phyloP scores from a whole-genome alignment of 176 grass and related monocot species.

The Musa acuminata region DNA sequence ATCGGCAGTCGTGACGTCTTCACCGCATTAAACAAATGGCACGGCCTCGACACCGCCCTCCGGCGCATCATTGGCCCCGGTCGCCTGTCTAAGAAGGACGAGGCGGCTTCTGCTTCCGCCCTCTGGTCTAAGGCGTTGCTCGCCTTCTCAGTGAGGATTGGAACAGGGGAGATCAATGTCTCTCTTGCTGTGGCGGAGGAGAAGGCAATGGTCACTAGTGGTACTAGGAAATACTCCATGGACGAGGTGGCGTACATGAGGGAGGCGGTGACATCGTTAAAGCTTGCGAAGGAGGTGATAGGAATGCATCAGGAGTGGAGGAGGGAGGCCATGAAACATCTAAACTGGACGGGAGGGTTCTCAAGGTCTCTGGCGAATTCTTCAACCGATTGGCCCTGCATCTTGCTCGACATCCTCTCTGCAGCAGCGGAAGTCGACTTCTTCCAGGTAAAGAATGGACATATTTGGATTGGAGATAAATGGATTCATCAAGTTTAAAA shows the following conservation, averaged over 20 bases:
- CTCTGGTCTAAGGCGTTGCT: constrained; percentile 87
- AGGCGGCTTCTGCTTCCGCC: constrained; percentile 19
- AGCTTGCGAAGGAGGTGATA: constrained; percentile 73
- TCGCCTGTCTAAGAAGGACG: constrained; percentile 17
- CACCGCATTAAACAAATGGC: constrained; percentile 42
- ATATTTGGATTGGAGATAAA: background rate
- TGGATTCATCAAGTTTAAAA: too few relatives aligned
- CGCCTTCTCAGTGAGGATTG: constrained; percentile 4
- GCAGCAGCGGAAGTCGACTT: constrained; percentile 50
- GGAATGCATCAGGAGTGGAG: constrained; percentile 75
- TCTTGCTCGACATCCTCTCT: constrained; percentile 74
- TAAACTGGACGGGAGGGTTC: constrained; percentile 54
- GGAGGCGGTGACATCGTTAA: constrained; percentile 48
- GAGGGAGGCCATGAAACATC: constrained; percentile 42
- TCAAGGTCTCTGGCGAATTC: constrained; percentile 66
- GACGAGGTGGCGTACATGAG: constrained; percentile 74
- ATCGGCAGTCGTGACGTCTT: constrained; percentile 73
- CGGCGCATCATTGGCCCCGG: constrained; percentile 21
- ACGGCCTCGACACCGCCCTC: constrained; percentile 56
- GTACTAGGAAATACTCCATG: constrained; percentile 40
- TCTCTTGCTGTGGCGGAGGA: constrained; percentile 1
- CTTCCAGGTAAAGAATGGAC: constrained; percentile 48
- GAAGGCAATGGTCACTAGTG: constrained; percentile 14
- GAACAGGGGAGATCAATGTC: constrained; percentile 2
- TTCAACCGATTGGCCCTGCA: constrained; percentile 74